phyloP scores from a whole-genome alignment of 805 yeast species.

The Ogataea trehaloabstinens region DNA sequence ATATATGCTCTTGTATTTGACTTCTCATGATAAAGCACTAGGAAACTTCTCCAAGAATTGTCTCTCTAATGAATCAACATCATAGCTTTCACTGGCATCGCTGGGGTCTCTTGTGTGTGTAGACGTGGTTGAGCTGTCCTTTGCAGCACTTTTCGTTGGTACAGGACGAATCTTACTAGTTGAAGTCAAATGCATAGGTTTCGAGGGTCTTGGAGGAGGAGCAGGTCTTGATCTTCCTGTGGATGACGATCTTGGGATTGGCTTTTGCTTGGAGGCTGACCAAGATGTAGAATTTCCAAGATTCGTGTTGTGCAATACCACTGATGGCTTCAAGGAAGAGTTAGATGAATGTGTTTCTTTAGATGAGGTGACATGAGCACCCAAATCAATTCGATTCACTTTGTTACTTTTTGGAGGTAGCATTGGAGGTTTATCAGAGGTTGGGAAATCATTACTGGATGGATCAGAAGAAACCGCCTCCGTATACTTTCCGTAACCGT shows the following conservation, averaged over 20 bases:
- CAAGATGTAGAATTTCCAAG: background rate
- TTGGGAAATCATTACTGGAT: background rate
- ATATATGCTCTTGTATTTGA: background rate
- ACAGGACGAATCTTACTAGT: background rate
- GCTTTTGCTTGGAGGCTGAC: background rate
- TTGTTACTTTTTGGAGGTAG: conserved; percentile 20
- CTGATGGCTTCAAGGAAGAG: background rate
- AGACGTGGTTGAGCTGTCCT: conserved; percentile 3
- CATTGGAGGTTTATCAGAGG: conserved; percentile 4
- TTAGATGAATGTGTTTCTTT: conserved; percentile 1
- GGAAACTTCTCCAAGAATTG: conserved; percentile 61
- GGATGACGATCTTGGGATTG: too few relatives aligned
- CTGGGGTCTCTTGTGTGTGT: background rate
- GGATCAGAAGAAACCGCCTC: conserved; percentile 26
- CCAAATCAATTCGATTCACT: conserved; percentile 14
- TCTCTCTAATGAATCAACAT: conserved; percentile 57
- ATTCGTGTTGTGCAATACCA: background rate
- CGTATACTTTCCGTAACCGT: conserved; percentile 79
- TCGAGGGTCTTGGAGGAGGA: conserved; percentile 63
- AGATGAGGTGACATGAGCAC: conserved; percentile 3
- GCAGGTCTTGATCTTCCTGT: conserved; percentile 21
- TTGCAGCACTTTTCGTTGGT: background rate
- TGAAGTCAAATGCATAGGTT: conserved; percentile 54
- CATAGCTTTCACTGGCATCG: conserved; percentile 28
- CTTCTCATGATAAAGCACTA: conserved; percentile 42